phyloP scores from a whole-genome alignment of 2,329 filamentous ascomycete genomes.

The Atkinsonella texensis region DNA sequence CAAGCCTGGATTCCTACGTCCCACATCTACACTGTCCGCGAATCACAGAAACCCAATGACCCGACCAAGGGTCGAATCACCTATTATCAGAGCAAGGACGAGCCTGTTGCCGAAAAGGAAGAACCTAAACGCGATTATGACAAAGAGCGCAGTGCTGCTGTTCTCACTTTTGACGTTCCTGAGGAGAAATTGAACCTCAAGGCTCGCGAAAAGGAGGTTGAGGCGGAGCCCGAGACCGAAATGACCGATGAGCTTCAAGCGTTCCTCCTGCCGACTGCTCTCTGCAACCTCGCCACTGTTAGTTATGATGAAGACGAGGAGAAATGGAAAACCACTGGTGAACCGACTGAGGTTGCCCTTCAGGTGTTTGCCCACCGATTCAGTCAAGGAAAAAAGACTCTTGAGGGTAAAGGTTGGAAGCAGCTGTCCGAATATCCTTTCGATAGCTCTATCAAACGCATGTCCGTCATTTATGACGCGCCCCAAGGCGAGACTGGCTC shows the following conservation, averaged over 20 bases:
- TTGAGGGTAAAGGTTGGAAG: conserved; percentile 44
- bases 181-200: conserved; percentile 37
- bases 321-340: conserved; percentile 55
- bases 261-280: conserved; percentile 43
- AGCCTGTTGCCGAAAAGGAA: conserved; percentile 19
- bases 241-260: conserved; percentile 38
- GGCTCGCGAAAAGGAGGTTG: conserved; percentile 13
- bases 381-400: conserved; percentile 39
- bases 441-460: conserved; percentile 65
- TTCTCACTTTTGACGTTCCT: conserved; percentile 51
- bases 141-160: conserved; percentile 45
- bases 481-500: conserved; percentile 27
- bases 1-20: conserved; percentile 52
- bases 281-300: conserved; percentile 55
- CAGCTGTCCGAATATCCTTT: conserved; percentile 65
- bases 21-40: conserved; percentile 46
- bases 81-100: conserved; percentile 26
- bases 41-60: conserved; percentile 48
- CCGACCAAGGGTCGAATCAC: conserved; percentile 46
- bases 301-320: conserved; percentile 40
- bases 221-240: conserved; percentile 26
- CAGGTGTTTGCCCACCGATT: conserved; percentile 66
- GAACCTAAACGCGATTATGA: conserved; percentile 43
- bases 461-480: conserved; percentile 60
- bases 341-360: conserved; percentile 65